Evolutionary conservation across 805 yeast genomes (phyloP).

Genomic region (Candida xyloterini): DNA sequence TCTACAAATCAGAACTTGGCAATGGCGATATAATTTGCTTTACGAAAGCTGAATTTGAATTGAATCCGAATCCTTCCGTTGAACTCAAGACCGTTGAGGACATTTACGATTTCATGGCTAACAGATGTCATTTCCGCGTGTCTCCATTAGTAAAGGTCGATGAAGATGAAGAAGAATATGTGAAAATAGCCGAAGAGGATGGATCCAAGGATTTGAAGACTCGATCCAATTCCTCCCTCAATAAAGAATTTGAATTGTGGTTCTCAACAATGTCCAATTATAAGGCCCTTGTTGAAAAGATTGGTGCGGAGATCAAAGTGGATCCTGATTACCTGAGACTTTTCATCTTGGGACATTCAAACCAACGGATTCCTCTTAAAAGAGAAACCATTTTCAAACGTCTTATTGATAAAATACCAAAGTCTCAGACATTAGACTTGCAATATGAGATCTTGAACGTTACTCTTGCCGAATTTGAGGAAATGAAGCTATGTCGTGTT

Average conservation of each 20-base stretch:
- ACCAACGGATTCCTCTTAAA: conserved; percentile 49
- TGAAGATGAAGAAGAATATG: conserved; percentile 49
- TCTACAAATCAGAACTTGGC: conserved; percentile 55
- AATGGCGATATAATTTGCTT: conserved; percentile 65
- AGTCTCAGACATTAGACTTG: conserved; percentile 43
- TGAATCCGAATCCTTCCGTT: background rate
- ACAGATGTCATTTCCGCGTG: conserved; percentile 59
- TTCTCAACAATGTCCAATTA: conserved; percentile 59
- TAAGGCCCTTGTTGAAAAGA: conserved; percentile 55
- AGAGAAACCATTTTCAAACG: conserved; percentile 34
- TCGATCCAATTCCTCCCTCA: conserved; percentile 10
- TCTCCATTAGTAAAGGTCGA: conserved; percentile 40
- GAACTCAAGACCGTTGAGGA: conserved; percentile 39
- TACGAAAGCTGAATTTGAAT: conserved; percentile 20
- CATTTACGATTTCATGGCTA: conserved; percentile 52
- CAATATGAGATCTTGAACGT: conserved; percentile 77
- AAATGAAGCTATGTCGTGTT: conserved; percentile 61
- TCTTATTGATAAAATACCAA: conserved; percentile 43
- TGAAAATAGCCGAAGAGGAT: conserved; percentile 37
- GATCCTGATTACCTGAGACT: conserved; percentile 64
- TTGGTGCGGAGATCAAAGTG: conserved; percentile 52
- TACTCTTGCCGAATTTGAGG: conserved; percentile 73
- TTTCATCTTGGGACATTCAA: conserved; percentile 55
- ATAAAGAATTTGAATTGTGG: conserved; percentile 56
- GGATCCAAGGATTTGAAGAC: conserved; percentile 14